phyloP scores from a whole-genome alignment of 1,284 basidiomycete genomes.

The Exsudoporus floridanus region DNA sequence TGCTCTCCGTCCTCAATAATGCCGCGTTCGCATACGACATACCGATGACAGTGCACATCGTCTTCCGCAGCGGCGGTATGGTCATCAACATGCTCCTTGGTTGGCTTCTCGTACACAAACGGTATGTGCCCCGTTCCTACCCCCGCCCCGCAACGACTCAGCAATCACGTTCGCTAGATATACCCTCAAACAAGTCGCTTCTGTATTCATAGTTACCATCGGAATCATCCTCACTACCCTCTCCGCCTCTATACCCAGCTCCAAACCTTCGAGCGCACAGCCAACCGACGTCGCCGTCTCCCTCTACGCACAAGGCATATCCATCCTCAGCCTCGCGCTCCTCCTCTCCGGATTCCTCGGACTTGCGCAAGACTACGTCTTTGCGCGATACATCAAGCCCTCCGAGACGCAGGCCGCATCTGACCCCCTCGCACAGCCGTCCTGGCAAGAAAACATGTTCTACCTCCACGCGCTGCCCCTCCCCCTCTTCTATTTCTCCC shows the following conservation, averaged over 20 bases:
- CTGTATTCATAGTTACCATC: constrained; percentile 76
- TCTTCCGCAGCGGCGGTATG: constrained; percentile 90
- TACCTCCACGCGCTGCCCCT: constrained; percentile 78
- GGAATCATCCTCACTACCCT: constrained; percentile 86
- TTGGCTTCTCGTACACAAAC: constrained; percentile 56
- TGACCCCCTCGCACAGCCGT: constrained; percentile 31
- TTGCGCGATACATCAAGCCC: constrained; percentile 55
- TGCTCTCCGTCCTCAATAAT: constrained; percentile 86
- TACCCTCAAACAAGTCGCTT: constrained; percentile 61
- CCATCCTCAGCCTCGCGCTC: constrained; percentile 73
- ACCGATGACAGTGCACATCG: constrained; percentile 92
- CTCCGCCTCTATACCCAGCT: constrained; percentile 52
- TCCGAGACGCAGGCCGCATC: constrained; percentile 18
- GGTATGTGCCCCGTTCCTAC: constrained; percentile 3
- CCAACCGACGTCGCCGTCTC: constrained; percentile 29
- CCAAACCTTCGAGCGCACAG: constrained; percentile 18
- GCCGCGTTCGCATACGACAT: constrained; percentile 84
- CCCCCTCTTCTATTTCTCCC: constrained; percentile 67
- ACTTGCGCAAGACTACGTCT: constrained; percentile 84
- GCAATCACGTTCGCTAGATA: constrained; percentile 49
- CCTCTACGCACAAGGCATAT: constrained; percentile 71
- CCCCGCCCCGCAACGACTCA: not conserved
- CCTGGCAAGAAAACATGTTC: constrained; percentile 92
- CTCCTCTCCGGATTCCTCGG: constrained; percentile 83
- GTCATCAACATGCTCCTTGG: constrained; percentile 80